Base-by-base conservation (phyloP, 768 basidiomycete species). In the Hericium erinaceus region DNA sequence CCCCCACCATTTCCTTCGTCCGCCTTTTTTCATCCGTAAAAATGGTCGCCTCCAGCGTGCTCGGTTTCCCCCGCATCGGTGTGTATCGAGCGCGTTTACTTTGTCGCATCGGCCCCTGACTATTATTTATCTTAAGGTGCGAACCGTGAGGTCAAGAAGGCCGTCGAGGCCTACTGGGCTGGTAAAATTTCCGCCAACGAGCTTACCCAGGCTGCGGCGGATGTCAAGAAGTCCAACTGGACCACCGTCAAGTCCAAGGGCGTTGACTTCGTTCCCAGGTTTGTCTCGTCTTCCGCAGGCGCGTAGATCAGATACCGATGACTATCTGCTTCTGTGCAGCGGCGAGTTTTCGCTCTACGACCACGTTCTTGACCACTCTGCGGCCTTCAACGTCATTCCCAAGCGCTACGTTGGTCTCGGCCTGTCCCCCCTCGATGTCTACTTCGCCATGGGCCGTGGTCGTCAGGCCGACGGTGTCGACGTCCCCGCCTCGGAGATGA, bases 291-390 rank as follows among this genome's bases (percentile, higher is more conserved):
- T 54, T 41, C 39, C 39, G 58, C 63, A 63, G 57, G 64, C 48
- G 13, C 44, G 44, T 46, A 15, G 44, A 46, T 46, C 44, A 46
- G 13, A 55, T 37, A 56, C 53, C 56, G 28, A 60, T 53, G 41
- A n/a, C 15, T 5, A 44, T 44, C 40, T 39, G 8, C 28, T 16
- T 33, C 33, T 33, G 33, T 64, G 51, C 66, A 99, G 97, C 67
- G 95, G 95, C 67, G 97, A 98, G 70, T 99, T 99, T 74, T 89
- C 97, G 38, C 84, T 99, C 61, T 99, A 98, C 73, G 95, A 98
- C 75, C 95, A 98, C 73, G 92, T 98, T 71, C 85, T 98, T 67
- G 95, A 98, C 76, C 93, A 95, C 76, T 93, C 93, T 62, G 83
- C 87, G 60, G 85, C 89, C 48, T 95, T 99, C 83, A 97, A 98